A percentile compares a stretch with the other conserved stretches of the same genome.
These are phyloP conservation scores for Samsoniella hepiali DNA, from an alignment of 2,329 filamentous ascomycete species.

Conservation along the genomic window DNA sequence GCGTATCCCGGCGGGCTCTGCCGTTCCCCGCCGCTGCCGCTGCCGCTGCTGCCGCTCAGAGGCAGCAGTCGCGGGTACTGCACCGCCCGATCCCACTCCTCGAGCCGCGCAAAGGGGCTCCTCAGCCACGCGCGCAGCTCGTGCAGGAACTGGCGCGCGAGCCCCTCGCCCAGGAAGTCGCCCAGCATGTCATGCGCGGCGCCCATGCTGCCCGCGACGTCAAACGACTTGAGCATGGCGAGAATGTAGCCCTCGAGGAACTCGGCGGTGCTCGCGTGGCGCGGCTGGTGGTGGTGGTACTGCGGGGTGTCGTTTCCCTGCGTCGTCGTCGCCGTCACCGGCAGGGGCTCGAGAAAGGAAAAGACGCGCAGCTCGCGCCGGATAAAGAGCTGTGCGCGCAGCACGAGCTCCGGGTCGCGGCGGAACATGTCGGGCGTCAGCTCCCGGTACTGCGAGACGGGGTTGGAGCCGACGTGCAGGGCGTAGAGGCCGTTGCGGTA, in stretches of 20 bases:
- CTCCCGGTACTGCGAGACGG: slow-evolving; percentile 70
- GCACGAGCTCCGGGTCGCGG: slow-evolving; percentile 63
- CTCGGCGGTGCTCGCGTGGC: slow-evolving; percentile 41
- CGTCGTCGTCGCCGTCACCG: slow-evolving; percentile 23
- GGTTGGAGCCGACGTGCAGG: slow-evolving; percentile 78
- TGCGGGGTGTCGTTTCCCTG: no score
- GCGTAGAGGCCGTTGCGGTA: slow-evolving; percentile 73
- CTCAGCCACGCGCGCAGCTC: slow-evolving; percentile 79
- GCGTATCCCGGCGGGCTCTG: no score
- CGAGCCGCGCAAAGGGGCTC: slow-evolving; percentile 69
- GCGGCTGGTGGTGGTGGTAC: no score
- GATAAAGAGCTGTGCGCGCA: slow-evolving; percentile 76
- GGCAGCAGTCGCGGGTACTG: slow-evolving; percentile 53
- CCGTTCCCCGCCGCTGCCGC: no score
- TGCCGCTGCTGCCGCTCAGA: no score
- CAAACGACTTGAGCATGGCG: slow-evolving; percentile 76
- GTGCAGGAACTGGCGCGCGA: slow-evolving; percentile 75
- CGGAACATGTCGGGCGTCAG: slow-evolving; percentile 66
- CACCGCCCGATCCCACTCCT: slow-evolving; percentile 76
- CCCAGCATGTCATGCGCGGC: slow-evolving; percentile 75
- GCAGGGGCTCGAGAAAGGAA: slow-evolving; percentile 55
- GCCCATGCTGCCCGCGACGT: slow-evolving; percentile 74
- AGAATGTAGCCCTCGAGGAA: slow-evolving; percentile 79
- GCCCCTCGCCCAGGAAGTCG: slow-evolving; percentile 72
- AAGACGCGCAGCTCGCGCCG: slow-evolving; percentile 83